Conservation (phyloP, 371 early-diverging fungal genomes). For the Mucor saturninus region DNA sequence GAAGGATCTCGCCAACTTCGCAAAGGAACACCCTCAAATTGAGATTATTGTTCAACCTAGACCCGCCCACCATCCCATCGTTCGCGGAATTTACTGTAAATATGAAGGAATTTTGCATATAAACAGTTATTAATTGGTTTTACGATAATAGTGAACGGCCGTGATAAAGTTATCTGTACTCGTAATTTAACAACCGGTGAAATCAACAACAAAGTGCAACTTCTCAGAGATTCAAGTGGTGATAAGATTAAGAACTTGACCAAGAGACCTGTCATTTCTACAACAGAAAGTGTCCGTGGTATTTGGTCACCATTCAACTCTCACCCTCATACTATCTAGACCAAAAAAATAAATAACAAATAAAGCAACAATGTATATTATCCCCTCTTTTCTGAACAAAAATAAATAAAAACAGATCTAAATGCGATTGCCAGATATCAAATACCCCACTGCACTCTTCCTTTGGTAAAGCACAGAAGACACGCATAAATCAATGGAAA, state of each 20-base stretch:
- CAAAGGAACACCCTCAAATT: slow-evolving; percentile 78
- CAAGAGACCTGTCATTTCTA: slow-evolving; percentile 80
- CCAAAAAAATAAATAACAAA: background rate
- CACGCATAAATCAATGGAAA: slow-evolving; percentile 6
- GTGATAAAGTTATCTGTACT: slow-evolving; percentile 75
- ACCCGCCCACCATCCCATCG: slow-evolving; percentile 78
- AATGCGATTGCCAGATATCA: background rate
- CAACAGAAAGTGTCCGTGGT: slow-evolving; percentile 83
- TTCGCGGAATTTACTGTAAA: slow-evolving; percentile 79
- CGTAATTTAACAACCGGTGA: slow-evolving; percentile 65
- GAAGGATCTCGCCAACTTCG: slow-evolving; percentile 68
- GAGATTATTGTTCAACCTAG: slow-evolving; percentile 81
- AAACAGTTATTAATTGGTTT: background rate
- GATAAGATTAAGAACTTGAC: slow-evolving; percentile 63
- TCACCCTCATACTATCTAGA: slow-evolving; percentile 68
- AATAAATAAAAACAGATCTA: background rate
- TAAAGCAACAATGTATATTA: slow-evolving; percentile 7
- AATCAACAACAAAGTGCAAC: slow-evolving; percentile 66
- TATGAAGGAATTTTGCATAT: slow-evolving; percentile 6
- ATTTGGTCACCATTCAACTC: slow-evolving; percentile 89
- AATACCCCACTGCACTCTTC: background rate
- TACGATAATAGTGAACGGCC: slow-evolving; percentile 64
- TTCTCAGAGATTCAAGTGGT: slow-evolving; percentile 75
- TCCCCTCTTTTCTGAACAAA: background rate
- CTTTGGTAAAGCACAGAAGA: background rate